Conservation (phyloP, 768 basidiomycete species). For the Russula foetens region DNA sequence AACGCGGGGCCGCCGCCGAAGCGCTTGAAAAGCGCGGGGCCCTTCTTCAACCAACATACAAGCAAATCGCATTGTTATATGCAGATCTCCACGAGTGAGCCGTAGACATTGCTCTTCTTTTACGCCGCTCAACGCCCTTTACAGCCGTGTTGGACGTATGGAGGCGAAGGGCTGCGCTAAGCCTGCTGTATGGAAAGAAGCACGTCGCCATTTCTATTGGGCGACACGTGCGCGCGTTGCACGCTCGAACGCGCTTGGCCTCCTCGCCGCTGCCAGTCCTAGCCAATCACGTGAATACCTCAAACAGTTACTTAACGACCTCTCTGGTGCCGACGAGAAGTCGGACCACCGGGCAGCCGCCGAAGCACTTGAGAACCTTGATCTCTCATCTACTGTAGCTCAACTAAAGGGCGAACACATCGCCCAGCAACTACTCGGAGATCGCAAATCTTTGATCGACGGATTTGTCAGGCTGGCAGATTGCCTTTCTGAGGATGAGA, state of each 20-base stretch:
- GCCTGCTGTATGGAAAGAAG: slow-evolving; percentile 77
- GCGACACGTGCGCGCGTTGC: slow-evolving; percentile 77
- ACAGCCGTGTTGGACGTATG: slow-evolving; percentile 89
- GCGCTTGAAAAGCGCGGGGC: slow-evolving; percentile 71
- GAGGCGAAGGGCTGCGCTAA: slow-evolving; percentile 95
- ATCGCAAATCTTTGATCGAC: slow-evolving; percentile 69
- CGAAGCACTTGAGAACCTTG: slow-evolving; percentile 61
- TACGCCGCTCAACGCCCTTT: neutral
- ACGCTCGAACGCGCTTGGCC: slow-evolving; percentile 52
- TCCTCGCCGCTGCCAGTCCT: slow-evolving; percentile 65
- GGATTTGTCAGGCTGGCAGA: slow-evolving; percentile 70
- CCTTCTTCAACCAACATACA: slow-evolving; percentile 80
- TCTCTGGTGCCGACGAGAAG: slow-evolving; percentile 46
- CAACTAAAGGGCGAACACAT: slow-evolving; percentile 67
- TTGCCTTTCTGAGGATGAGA: slow-evolving; percentile 65
- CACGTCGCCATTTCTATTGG: slow-evolving; percentile 92
- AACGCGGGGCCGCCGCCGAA: slow-evolving; percentile 60
- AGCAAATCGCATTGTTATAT: slow-evolving; percentile 88
- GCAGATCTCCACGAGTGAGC: slow-evolving; percentile 94
- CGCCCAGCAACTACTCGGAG: slow-evolving; percentile 56
- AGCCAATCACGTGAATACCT: slow-evolving; percentile 61
- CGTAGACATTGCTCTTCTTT: neutral
- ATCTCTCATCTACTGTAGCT: slow-evolving; percentile 51
- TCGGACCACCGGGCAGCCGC: slow-evolving; percentile 52
- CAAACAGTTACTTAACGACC: slow-evolving; percentile 49